Base-by-base conservation (phyloP, 805 yeast genomes). In the Kuraishia cidri region DNA sequence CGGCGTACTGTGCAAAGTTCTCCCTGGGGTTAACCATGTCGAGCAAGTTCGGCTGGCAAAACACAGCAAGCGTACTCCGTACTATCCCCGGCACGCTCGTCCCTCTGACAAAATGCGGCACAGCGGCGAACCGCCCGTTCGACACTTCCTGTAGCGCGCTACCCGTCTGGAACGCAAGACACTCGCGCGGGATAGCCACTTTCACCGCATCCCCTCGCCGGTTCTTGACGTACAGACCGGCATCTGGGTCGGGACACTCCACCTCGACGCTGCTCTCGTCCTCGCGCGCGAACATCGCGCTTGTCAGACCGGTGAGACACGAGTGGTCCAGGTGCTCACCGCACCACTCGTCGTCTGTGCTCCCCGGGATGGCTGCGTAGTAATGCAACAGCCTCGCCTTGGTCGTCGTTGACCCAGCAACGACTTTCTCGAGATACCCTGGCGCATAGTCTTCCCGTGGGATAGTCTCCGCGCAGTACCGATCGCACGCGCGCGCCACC, bases 101-200 rank as follows among this genome's bases (percentile, higher is more conserved):
- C 3, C 73, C 75, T 37, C 56, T 61, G 12, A 74, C 80, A 34
- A 59, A 66, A 44, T 75, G 80, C 3, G 78, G 69, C 16, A 75
- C 80, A 3, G 79, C 79, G 42, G 62, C 68, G 48, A 75, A 72
- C 19, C 51, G 50, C 13, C 62, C 62, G n/a, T 49, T 39, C 1
- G 76, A 65, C 12, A 73, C 63, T 31, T 64, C 71, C 42, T 72
- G 66, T 19, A 75, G 52, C 1, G 79, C 71, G 6, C 71, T 58
- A 2, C 82, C 82, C 2, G 78, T 71, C 44, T 75, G 80, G 47
- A 75, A 75, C 1, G 79, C 80, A 16, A 75, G 44, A 42, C 76
- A 69, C 38, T 73, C 70, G 4, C 44, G 39, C 0, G 81, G 80
- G 22, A 75, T 73, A 17, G 52, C 46, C n/a, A 74, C 76, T 37